Conservation (phyloP, 805 yeast genomes). For the Candida odintsovae region DNA sequence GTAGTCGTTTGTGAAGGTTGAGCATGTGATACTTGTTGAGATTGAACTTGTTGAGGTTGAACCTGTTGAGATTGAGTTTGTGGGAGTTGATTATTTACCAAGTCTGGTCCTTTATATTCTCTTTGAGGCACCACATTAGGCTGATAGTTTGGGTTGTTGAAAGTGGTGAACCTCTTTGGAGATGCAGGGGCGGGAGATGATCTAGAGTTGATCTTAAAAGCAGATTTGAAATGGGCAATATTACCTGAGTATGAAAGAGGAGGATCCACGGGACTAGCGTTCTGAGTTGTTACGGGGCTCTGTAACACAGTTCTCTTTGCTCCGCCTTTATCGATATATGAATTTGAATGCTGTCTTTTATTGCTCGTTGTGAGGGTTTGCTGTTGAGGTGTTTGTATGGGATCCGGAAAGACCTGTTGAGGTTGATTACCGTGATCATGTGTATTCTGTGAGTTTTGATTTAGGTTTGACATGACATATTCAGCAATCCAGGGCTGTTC, state of each 20-base stretch:
- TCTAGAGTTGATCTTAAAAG: neutral
- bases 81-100: neutral
- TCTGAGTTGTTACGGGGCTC: neutral
- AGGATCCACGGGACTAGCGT: neutral
- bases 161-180: neutral
- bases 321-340: slow-evolving; percentile 12
- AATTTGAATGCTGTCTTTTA: slow-evolving; percentile 20
- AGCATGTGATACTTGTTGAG: neutral
- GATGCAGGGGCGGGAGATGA: neutral
- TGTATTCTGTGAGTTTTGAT: neutral
- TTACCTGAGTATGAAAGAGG: neutral
- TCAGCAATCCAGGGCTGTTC: neutral
- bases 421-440: neutral
- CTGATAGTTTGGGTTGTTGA: slow-evolving; percentile 2
- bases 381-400: neutral
- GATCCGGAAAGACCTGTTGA: neutral
- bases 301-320: slow-evolving; percentile 12
- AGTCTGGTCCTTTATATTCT: neutral
- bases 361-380: slow-evolving; percentile 7
- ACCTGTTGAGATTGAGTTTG: neutral
- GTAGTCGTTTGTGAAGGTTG: neutral
- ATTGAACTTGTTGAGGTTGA: neutral
- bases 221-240: neutral
- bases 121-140: neutral
- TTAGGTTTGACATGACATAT: slow-evolving; percentile 5